Evolutionary conservation across 2,329 filamentous ascomycete genomes (phyloP), one percentile per base, ranked within the genome.

Genomic region (Calonectria hongkongensis): DNA sequence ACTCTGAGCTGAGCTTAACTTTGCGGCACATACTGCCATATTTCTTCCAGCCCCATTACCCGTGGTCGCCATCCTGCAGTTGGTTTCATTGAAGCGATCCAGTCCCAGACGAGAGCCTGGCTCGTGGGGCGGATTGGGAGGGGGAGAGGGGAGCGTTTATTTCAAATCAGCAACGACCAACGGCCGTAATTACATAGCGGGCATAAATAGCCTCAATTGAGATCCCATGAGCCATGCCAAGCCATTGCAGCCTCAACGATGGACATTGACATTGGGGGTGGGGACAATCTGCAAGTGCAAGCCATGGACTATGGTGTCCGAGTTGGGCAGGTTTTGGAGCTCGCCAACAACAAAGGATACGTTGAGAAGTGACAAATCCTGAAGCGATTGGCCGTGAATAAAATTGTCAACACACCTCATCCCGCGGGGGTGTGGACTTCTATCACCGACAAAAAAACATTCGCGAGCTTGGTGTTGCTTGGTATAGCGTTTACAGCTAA

Each of bases 361-460:
- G 72, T 73, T 73, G 62, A 21, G 68, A 66, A 50, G 56, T 63
- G 47, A 71, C 64, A 73, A 69, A 72, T 58, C 30, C 63, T 60
- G 65, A 72, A 36, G 72, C 62, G 43, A 66, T 78, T 72, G 64
- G 70, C 66, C 66, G 70, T 62, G 47, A 74, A 51, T 66, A 66
- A 68, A 74, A 67, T 64, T 67, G 54, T 71, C 71, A 72, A 60
- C 43, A 63, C 48, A 58, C 67, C 67, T 70, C 63, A 66, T 50
- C 63, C 68, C 65, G 70, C 63, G 70, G 66, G 62, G 70, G 72
- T 66, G 70, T 68, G 72, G 70, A 74, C 74, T 65, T 67, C 72
- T 68, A 73, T 62, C 68, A 65, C 39, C 60, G 74, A 70, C 73
- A 72, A 78, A 70, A 71, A 72, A 78, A 75, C 45, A 74, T 62